These are phyloP conservation scores for Penicillium lividum DNA, from an alignment of 495 filamentous ascomycete genomes.

Conservation along the genomic window DNA sequence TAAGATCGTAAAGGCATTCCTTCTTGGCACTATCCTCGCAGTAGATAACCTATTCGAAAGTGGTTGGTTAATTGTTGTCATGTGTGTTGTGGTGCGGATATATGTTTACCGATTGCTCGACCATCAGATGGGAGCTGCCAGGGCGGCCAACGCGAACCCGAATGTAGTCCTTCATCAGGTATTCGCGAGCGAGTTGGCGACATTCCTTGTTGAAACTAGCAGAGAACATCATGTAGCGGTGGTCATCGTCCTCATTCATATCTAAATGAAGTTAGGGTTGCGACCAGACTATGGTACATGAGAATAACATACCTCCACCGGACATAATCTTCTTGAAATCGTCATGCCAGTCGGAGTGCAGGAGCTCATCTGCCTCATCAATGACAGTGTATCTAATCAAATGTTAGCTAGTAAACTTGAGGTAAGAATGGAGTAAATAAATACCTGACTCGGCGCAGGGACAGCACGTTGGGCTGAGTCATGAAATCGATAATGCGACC, in stretches of 20 bases:
- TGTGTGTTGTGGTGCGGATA: not conserved
- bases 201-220: constrained; percentile 83
- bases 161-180: constrained; percentile 69
- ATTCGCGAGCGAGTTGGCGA: constrained; percentile 72
- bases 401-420: constrained; percentile 4
- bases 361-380: constrained; percentile 94
- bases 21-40: constrained; percentile 65
- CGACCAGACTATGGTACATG: not conserved
- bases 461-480: constrained; percentile 62
- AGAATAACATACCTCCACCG: constrained; percentile 65
- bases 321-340: constrained; percentile 71
- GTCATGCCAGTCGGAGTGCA: constrained; percentile 70
- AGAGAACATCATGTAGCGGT: constrained; percentile 90
- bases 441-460: constrained; percentile 74
- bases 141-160: constrained; percentile 83
- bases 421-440: constrained; percentile 2
- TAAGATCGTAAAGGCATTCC: constrained; percentile 68
- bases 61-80: not conserved
- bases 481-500: constrained; percentile 86
- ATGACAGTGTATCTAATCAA: constrained; percentile 71
- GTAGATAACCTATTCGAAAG: constrained; percentile 52
- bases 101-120: constrained; percentile 61
- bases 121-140: constrained; percentile 75
- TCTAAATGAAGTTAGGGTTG: constrained; percentile 37
- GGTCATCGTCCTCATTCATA: constrained; percentile 75